These are phyloP conservation scores for Bidens hawaiensis DNA, from an alignment of 140 eudicot species.

Conservation along the genomic window DNA sequence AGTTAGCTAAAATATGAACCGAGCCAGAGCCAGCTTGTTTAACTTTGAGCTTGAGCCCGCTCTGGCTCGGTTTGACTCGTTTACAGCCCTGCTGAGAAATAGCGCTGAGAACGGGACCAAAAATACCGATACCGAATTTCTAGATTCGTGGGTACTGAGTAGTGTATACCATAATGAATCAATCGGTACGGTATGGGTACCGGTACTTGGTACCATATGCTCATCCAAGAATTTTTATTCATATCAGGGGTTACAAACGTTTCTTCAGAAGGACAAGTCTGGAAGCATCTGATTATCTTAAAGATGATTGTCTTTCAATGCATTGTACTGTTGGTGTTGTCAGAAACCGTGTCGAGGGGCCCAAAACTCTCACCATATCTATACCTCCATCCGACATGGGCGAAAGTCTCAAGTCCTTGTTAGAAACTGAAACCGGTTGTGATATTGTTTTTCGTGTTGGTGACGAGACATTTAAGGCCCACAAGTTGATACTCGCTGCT, in stretches of 20 bases:
- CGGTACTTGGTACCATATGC: no score
- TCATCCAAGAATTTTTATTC: no score
- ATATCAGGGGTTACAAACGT: conserved; percentile 92
- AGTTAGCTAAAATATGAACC: no score
- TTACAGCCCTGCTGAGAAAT: no score
- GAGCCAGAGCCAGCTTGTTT: no score
- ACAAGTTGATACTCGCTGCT: conserved; percentile 80
- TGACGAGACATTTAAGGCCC: conserved; percentile 73
- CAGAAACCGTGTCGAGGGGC: conserved; percentile 80
- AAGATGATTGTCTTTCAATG: conserved; percentile 80
- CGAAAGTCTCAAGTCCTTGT: conserved; percentile 47
- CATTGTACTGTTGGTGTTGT: conserved; percentile 93
- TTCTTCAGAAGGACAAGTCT: conserved; percentile 64
- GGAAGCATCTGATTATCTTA: conserved; percentile 68
- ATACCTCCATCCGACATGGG: conserved; percentile 94
- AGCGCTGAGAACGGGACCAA: no score
- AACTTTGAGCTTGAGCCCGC: no score
- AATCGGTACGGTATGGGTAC: no score
- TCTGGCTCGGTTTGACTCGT: no score
- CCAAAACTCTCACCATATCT: conserved; percentile 51
- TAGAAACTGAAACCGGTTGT: conserved; percentile 71
- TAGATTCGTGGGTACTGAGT: no score
- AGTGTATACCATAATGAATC: no score
- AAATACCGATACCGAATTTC: no score
- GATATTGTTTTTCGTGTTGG: conserved; percentile 62